Base-by-base conservation (phyloP, 1,139 yeast genomes). In the Hanseniaspora uvarum region DNA sequence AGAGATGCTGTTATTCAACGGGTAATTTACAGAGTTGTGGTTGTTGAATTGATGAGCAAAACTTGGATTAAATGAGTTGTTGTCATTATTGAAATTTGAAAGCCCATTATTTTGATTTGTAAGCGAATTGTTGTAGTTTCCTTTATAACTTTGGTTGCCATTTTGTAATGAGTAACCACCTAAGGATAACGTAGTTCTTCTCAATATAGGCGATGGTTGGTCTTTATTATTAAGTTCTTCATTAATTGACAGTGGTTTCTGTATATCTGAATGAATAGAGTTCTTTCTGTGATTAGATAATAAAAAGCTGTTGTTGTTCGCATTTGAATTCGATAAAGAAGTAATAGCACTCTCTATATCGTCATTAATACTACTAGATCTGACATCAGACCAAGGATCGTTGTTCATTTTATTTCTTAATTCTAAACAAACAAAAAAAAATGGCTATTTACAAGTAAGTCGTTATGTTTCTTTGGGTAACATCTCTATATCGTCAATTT, bases 291-390 rank as follows among this genome's bases (percentile, higher is more conserved):
- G 65, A 24, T 66, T 63, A 14, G 68, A 68, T n/a, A 65, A 47
- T 41, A 62, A 62, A 26, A 55, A 26, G 57, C 46, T 53, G 52
- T 40, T 52, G 55, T 12, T 45, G 54, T 48, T 43, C 31, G 7
- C 51, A 38, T 54, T 52, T 33, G 46, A 47, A 28, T 67, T 68
- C 48, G 67, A 65, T 44, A 66, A 54, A 19, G 68, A 65, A 6
- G 69, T 65, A 3, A 66, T 68, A 24, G 66, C 66, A 36, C 69
- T 65, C 18, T 66, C 68, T 37, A 66, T 55, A 52, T 66, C 69
- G 3, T 65, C 61, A 55, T 65, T 68, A 53, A 63, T 59, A 18
- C 57, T 57, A 24, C 50, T 39, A 16, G 44, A 37, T 38, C 54
- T 53, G 33, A 47, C 48, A 16, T 53, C 56, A 36, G 49, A 30